phyloP scores from a whole-genome alignment of 2,329 filamentous ascomycete genomes.

The Fusarium illudens region DNA sequence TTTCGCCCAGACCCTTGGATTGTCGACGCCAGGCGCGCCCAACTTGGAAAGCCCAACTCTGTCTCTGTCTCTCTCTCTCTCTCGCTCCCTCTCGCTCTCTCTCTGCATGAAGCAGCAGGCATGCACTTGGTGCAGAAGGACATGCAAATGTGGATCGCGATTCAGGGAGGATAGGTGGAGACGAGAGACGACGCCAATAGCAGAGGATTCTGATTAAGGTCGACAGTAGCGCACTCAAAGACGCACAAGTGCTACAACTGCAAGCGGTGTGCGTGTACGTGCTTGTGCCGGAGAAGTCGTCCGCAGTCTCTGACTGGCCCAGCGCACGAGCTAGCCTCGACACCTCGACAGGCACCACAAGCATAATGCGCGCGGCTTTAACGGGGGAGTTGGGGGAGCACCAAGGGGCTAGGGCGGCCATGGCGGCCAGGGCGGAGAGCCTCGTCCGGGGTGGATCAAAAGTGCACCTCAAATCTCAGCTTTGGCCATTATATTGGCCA shows the following conservation, averaged over 20 bases:
- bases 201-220: background rate
- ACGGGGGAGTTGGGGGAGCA: background rate
- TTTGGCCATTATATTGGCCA: conserved; percentile 1
- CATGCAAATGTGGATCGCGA: background rate
- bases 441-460: conserved; percentile 30
- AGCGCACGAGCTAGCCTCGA: background rate
- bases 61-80: no score
- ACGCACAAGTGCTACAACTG: background rate
- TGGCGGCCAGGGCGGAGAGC: conserved; percentile 33
- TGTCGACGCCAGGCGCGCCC: background rate
- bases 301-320: background rate
- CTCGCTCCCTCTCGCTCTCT: no score
- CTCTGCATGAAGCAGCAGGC: conserved; percentile 1
- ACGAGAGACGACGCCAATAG: background rate
- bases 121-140: background rate
- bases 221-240: background rate
- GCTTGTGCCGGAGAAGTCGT: background rate
- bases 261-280: conserved; percentile 27
- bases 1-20: background rate
- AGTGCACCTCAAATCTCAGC: background rate
- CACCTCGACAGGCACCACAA: background rate
- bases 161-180: background rate
- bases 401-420: background rate
- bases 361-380: background rate
- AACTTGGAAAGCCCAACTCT: background rate